phyloP scores from a whole-genome alignment of 2,329 filamentous ascomycete species.

The Thermoascus crustaceus region DNA sequence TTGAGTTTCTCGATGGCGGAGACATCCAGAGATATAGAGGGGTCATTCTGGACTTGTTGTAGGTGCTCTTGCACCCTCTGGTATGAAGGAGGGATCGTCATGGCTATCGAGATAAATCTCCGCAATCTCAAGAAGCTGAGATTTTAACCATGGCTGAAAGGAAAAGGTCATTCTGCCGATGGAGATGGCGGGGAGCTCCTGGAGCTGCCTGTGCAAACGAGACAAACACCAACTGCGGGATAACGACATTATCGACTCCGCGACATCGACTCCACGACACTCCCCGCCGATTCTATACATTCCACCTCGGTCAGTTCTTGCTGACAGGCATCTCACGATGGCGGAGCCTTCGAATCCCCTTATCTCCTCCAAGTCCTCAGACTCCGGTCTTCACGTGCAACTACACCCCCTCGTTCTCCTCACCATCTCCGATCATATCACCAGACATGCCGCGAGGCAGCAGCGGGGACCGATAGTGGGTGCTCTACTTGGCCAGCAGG shows the following conservation, averaged over 20 bases:
- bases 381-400: constrained; percentile 69
- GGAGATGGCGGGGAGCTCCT: constrained; percentile 9
- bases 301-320: neutral
- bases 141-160: no score
- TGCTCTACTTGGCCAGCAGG: constrained; percentile 82
- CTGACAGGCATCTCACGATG: constrained; percentile 33
- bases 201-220: constrained; percentile 17
- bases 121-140: no score
- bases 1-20: constrained; percentile 45
- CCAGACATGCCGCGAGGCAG: constrained; percentile 72
- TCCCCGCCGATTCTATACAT: neutral
- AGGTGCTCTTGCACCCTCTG: constrained; percentile 35
- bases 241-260: constrained; percentile 7
- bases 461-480: constrained; percentile 72
- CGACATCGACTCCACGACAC: constrained; percentile 2
- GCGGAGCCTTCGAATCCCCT: constrained; percentile 48
- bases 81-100: constrained; percentile 30
- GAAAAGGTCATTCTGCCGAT: no score
- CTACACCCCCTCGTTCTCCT: constrained; percentile 92
- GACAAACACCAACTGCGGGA: constrained; percentile 20
- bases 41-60: constrained; percentile 35
- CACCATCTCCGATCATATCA: constrained; percentile 94
- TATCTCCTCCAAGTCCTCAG: constrained; percentile 59
- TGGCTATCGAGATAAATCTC: constrained; percentile 11
- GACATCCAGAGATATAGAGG: constrained; percentile 39